Base-by-base conservation (phyloP, 2,329 filamentous ascomycete genomes). In the Exophiala lecanii-corni region DNA sequence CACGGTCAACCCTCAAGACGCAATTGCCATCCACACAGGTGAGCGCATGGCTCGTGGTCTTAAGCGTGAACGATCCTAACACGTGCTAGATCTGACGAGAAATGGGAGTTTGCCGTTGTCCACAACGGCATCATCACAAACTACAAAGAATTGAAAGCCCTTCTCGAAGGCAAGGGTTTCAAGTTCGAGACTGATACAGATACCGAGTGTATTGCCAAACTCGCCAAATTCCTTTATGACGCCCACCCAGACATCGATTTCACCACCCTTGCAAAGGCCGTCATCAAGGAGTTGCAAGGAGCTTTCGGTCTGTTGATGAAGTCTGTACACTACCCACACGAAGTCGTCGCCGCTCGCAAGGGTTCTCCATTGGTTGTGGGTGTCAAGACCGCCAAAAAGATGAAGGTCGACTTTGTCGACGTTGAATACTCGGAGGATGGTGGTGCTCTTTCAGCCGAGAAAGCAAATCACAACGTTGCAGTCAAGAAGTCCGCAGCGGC, bases 61-160 rank as follows among this genome's bases (percentile, higher is more conserved):
- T 17, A 5, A 16, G 16, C 15, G 9, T 9, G 3, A 33, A 5
- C 15, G 7, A 7, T n/a, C n/a, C n/a, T 20, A 18, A 35, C 17
- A 17, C 19, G 16, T 19, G 15, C n/a, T 35, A 94, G 89, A 70
- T 97, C 91, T 55, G 92, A 98, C 68, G 81, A 84, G 59, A 86
- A 74, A 61, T 98, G 91, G 89, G 86, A 98, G 72, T 98, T 98
- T 69, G 79, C 87, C 55, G 83, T 98, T 59, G 92, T 97, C 50
- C 92, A 98, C 84, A 98, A 98, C 72, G 92, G 92, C 64, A 98
- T 98, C 78, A 98, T 98, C 72, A 98, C 92, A 75, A 98, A 98
- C 80, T 98, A 98, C 81, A 98, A 98, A 79, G 92, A 98, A 74
- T 75, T 98, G 61, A 95, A 91, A 81, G 87, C 85, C 51, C 82